These are phyloP conservation scores for Eucalyptus brandiana DNA, from an alignment of 345 rosid species.

Conservation along the genomic window DNA sequence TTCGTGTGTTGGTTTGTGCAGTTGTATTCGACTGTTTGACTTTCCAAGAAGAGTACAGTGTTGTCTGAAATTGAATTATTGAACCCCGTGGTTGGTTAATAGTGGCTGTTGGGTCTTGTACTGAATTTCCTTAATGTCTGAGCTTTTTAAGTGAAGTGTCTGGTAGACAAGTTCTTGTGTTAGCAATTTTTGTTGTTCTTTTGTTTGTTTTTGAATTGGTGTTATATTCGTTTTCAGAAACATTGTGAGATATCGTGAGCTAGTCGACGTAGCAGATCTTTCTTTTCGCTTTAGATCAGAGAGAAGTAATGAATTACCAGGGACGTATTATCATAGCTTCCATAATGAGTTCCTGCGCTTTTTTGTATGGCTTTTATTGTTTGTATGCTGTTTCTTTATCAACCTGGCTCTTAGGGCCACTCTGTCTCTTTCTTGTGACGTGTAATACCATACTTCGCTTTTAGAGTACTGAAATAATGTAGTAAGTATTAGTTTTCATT, in stretches of 20 bases:
- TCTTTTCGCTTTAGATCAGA: neutral
- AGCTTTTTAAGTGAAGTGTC: neutral
- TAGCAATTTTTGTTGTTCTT: neutral
- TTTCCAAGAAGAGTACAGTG: neutral
- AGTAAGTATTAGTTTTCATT: neutral
- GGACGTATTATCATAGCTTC: neutral
- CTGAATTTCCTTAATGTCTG: neutral
- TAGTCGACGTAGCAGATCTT: neutral
- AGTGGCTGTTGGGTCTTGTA: neutral
- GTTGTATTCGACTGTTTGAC: neutral
- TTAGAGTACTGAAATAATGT: neutral
- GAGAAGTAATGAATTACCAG: neutral
- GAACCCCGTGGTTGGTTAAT: neutral
- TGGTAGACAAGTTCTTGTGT: neutral
- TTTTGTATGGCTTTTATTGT: neutral
- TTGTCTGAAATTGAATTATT: neutral
- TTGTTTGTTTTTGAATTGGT: neutral
- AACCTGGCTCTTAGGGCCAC: neutral
- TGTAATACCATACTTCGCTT: neutral
- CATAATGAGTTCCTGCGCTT: neutral
- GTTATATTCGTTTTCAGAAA: neutral
- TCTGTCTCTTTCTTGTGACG: neutral
- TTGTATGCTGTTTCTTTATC: neutral
- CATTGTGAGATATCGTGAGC: neutral
- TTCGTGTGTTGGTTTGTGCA: neutral